phyloP scores from a whole-genome alignment of 2,329 filamentous ascomycete genomes.

The Fusarium sp. region DNA sequence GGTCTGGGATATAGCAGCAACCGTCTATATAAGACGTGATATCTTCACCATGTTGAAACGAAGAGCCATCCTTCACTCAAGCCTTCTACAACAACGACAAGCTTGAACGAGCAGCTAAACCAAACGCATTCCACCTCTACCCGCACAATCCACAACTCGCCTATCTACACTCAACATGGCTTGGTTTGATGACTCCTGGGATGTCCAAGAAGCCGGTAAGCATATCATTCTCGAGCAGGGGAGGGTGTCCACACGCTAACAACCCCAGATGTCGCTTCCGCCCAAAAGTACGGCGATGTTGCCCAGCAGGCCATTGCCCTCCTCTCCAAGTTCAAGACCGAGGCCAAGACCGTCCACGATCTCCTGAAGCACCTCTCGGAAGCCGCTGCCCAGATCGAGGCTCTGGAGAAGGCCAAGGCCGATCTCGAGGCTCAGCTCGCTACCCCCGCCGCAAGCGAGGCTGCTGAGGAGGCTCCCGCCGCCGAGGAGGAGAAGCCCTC shows the following conservation, averaged over 20 bases:
- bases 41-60: neutral
- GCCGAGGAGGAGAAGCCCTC: neutral
- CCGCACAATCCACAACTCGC: neutral
- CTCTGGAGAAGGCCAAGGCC: conserved; percentile 16
- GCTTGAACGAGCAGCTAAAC: neutral
- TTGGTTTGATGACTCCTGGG: conserved; percentile 32
- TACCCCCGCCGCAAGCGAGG: conserved; percentile 1
- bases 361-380: conserved; percentile 24
- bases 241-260: conserved; percentile 1
- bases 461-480: neutral
- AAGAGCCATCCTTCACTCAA: neutral
- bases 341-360: conserved; percentile 27
- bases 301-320: conserved; percentile 21
- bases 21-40: neutral
- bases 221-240: neutral
- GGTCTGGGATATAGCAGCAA: neutral
- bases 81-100: neutral
- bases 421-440: conserved; percentile 19
- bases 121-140: neutral
- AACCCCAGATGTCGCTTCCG: conserved; percentile 11
- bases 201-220: conserved; percentile 26
- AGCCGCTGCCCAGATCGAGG: conserved; percentile 18
- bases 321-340: conserved; percentile 17
- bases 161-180: conserved; percentile 15
- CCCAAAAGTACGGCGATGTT: conserved; percentile 26